Base-by-base conservation (phyloP, 768 basidiomycete genomes). In the Lactarius hatsudake region DNA sequence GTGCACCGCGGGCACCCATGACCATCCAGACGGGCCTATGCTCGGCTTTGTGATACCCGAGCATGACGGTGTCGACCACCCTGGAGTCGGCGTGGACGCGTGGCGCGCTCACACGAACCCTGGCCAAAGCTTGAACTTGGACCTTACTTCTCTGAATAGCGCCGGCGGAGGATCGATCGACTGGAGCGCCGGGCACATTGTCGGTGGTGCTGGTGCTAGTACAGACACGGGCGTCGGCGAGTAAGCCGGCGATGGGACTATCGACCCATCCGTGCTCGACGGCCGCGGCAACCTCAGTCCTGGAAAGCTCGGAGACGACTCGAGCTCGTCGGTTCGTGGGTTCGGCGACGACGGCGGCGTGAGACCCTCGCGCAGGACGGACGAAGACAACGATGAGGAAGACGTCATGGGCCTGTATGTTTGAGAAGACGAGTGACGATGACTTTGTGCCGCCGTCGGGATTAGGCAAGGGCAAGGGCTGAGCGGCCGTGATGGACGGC, bases 231-330 rank as follows among this genome's bases (percentile, higher is more conserved):
- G 26, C 5, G 23, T 32, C n/a, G 32, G 40, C 2, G 61, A 67
- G 34, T 56, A 63, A 15, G 43, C 45, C 5, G 69, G 69, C 2
- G 61, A 68, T 6, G 66, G 69, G 17, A 70, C 69, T 42, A 70
- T 70, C 30, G 67, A 70, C 43, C 69, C 67, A 0, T 59, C 69
- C 2, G 43, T 70, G 4, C 69, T 70, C 15, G 61, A 60, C 23
- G 62, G 69, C 1, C 38, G 48, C 61, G 51, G 42, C 32, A 56
- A 17, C 17, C 1, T 34, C 32, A 62, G 64, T 36, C 60, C 64
- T 7, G 5, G 38, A 17, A 66, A 62, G 30, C 17, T 53, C 28
- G 45, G n/a, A 0, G 45, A 12, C 9, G 2, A 48, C n/a, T 3
- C 10, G 9, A 23, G n/a, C n/a, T 48, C 45, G 20, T 10, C 45